A percentile compares a stretch with the other conserved stretches of the same genome.
Conservation (phyloP, 169 alveolate genomes). For the Plasmodium inui region DNA sequence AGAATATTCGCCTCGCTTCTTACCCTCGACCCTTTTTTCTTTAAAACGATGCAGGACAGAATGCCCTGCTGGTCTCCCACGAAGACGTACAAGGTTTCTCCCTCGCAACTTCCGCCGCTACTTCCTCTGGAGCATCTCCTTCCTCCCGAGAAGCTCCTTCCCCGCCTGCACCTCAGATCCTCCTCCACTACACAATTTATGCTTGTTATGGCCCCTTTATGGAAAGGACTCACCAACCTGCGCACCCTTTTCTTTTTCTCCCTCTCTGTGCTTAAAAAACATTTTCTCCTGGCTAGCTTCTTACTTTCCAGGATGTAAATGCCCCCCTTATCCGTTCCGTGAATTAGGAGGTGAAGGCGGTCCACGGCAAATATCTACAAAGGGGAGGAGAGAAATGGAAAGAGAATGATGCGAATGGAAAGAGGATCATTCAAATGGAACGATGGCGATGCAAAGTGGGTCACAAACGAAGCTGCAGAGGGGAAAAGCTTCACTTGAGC, state of each 20-base stretch:
- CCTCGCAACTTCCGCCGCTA: background rate
- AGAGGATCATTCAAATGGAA: background rate
- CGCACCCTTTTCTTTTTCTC: background rate
- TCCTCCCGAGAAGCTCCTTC: constrained; percentile 1
- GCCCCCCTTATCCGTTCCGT: constrained; percentile 57
- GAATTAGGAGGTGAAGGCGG: background rate
- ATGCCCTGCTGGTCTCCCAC: constrained; percentile 63
- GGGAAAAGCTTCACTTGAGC: background rate
- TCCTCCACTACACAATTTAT: constrained; percentile 25
- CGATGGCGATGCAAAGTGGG: background rate
- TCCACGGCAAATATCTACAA: constrained; percentile 34
- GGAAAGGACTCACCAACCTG: constrained; percentile 2
- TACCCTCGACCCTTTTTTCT: constrained; percentile 12
- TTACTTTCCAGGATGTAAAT: constrained; percentile 1
- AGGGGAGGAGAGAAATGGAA: background rate
- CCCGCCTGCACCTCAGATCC: background rate
- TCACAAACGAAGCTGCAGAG: background rate
- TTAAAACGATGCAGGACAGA: constrained; percentile 36
- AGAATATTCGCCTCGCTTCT: background rate
- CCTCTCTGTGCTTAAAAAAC: background rate
- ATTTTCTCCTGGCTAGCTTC: constrained; percentile 8
- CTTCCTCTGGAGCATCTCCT: background rate
- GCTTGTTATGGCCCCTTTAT: constrained; percentile 38
- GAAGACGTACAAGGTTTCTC: constrained; percentile 9
- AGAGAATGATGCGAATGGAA: background rate